phyloP scores from a whole-genome alignment of 257 asterid genomes.

The Nicotiana undulata region DNA sequence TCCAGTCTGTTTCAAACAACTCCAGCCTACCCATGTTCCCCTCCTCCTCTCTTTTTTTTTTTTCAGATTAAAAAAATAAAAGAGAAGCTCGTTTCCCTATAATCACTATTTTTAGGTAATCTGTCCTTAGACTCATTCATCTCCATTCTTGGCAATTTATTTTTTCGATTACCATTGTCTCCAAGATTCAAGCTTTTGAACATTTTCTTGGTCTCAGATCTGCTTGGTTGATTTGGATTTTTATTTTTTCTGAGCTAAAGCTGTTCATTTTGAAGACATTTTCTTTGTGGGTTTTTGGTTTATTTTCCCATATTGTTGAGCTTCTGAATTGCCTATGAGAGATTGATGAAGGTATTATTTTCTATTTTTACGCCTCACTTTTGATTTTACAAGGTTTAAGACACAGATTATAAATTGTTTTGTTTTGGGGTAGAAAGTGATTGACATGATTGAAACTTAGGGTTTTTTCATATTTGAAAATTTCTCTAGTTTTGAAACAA shows the following conservation, averaged over 20 bases:
- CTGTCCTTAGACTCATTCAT: neutral
- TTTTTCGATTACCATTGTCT: neutral
- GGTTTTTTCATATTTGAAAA: neutral
- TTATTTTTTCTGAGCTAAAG: neutral
- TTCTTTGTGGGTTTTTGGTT: slow-evolving; percentile 12
- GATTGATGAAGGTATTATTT: slow-evolving; percentile 26
- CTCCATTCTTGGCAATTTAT: neutral
- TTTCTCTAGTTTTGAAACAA: neutral
- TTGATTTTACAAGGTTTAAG: neutral
- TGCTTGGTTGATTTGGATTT: slow-evolving; percentile 14
- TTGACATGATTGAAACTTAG: neutral
- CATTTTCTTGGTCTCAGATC: slow-evolving; percentile 39
- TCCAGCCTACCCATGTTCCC: slow-evolving; percentile 29
- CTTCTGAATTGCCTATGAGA: neutral
- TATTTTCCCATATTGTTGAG: neutral
- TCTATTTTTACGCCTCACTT: slow-evolving; percentile 14
- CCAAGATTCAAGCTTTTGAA: neutral
- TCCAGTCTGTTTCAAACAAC: slow-evolving; percentile 47
- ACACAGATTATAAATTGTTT: neutral
- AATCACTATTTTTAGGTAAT: neutral
- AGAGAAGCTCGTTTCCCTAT: neutral
- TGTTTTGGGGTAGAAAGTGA: neutral
- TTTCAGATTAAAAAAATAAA: neutral
- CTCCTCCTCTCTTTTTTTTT: neutral
- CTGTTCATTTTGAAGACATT: neutral